A percentile compares a stretch with the other conserved stretches of the same genome.
These are phyloP conservation scores for Geotrichum macrosporum DNA, from an alignment of 1,139 yeast species.

Conservation along the genomic window DNA sequence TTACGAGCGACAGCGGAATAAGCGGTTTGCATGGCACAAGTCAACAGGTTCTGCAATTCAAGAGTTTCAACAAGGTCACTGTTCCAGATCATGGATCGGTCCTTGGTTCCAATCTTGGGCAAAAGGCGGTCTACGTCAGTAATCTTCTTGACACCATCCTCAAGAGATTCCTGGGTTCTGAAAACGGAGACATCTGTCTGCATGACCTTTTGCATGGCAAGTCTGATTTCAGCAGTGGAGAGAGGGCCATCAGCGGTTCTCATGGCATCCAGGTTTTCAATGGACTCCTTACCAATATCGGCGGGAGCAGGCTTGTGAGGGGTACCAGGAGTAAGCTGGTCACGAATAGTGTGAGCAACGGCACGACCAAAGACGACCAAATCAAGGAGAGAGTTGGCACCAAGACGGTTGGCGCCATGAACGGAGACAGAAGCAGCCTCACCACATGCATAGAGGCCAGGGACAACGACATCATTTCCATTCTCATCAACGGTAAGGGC, in stretches of 20 bases:
- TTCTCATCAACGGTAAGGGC: constrained; percentile 76
- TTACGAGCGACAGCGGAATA: constrained; percentile 89
- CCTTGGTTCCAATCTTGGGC: constrained; percentile 75
- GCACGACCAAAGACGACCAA: constrained; percentile 98
- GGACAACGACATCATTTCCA: constrained; percentile 88
- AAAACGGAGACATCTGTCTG: constrained; percentile 96
- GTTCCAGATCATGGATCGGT: constrained; percentile 98
- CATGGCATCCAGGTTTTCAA: constrained; percentile 81
- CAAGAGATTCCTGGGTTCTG: constrained; percentile 89
- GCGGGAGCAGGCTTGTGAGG: constrained; percentile 78
- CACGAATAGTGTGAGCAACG: constrained; percentile 87
- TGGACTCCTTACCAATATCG: constrained; percentile 82
- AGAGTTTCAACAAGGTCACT: constrained; percentile 93
- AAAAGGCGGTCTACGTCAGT: constrained; percentile 69
- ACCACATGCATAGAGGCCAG: constrained; percentile 96
- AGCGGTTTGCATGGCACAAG: constrained; percentile 97
- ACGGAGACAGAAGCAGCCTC: constrained; percentile 99
- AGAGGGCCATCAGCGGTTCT: constrained; percentile 81
- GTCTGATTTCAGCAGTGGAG: constrained; percentile 83
- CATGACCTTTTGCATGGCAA: constrained; percentile 92
- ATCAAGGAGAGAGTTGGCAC: constrained; percentile 97
- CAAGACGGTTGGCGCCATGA: constrained; percentile 98
- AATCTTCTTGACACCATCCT: constrained; percentile 83
- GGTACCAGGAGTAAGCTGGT: constrained; percentile 77
- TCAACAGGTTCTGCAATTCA: constrained; percentile 92